These are phyloP conservation scores for Pichia sporocuriosa DNA, from an alignment of 805 yeast genomes.

Conservation along the genomic window DNA sequence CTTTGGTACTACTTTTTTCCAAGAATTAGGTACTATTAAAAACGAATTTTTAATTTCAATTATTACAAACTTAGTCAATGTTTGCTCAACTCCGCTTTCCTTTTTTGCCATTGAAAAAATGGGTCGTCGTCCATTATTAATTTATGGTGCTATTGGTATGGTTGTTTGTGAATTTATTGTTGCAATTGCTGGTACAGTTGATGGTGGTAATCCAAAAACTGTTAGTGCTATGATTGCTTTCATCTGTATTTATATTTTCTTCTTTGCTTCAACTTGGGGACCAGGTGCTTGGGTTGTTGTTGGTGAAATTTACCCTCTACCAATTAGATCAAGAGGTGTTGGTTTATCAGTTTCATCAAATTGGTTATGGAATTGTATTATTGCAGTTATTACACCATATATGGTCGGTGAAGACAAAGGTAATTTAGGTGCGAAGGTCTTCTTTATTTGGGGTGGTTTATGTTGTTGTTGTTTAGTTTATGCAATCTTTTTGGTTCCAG, in stretches of 20 bases:
- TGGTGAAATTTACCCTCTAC: constrained; percentile 62
- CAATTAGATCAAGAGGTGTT: constrained; percentile 68
- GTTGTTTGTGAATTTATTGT: constrained; percentile 51
- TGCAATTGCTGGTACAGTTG: constrained; percentile 35
- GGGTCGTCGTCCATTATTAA: constrained; percentile 50
- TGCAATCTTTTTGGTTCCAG: constrained; percentile 66
- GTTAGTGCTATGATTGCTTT: constrained; percentile 34
- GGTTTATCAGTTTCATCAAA: constrained; percentile 69
- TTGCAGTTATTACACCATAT: constrained; percentile 72
- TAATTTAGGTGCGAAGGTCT: constrained; percentile 56
- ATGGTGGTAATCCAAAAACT: constrained; percentile 23
- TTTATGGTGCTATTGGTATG: constrained; percentile 47
- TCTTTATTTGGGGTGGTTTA: constrained; percentile 64
- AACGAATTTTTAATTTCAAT: constrained; percentile 48
- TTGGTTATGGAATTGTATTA: constrained; percentile 72
- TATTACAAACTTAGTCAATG: constrained; percentile 48
- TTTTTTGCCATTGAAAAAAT: constrained; percentile 46
- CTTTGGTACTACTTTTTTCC: constrained; percentile 65
- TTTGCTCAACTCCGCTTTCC: constrained; percentile 48
- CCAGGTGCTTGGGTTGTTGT: constrained; percentile 67
- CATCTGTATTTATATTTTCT: constrained; percentile 58
- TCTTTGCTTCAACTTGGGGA: constrained; percentile 82
- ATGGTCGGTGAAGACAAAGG: constrained; percentile 59
- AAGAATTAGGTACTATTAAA: constrained; percentile 38
- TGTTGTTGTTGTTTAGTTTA: constrained; percentile 46